Evolutionary conservation across 2,329 filamentous ascomycete species (phyloP), one percentile per base, ranked within the genome.

Genomic region (Cryphonectria nitschkei): DNA sequence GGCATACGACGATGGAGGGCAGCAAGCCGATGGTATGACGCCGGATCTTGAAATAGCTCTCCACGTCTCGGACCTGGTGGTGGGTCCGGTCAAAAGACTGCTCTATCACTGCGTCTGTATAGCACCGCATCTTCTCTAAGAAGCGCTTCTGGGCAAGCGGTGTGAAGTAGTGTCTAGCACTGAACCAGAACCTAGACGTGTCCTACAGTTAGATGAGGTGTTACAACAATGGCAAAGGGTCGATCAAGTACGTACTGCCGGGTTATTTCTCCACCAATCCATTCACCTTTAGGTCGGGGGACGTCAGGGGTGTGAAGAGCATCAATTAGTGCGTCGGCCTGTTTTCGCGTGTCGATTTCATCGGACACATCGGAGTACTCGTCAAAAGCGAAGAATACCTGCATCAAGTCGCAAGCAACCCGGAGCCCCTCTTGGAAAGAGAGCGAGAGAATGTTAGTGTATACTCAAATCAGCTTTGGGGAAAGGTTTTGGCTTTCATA

Each of bases 321-420:
- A 32, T 77, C 74, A 61, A 72, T 73, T n/a, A 75, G 52, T 26
- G 70, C 61, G 13, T 52, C 34, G 1, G 63, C 72, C 32, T 75
- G 68, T 8, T 63, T 11, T 16, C 67, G 43, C 0, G 72, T 69
- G 4, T 75, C 71, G 1, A 61, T 39, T 1, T 68, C 65, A 5
- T 61, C 62, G 0, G 69, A 50, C 7, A 68, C 56, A 69, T 77
- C 76, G 0, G 76, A 74, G 63, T 73, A 67, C 43, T 77, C 75
- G 52, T 77, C 76, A 11, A 75, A 72, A 34, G 76, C 70, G 60
- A 77, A 77, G 68, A 76, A 76, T 16, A 77, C 65, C 63, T 77
- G 74, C 75, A 77, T 76, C 6, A 76, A 52, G 60, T 77, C 75
- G 41, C 74, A 77, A 39, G 29, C 70, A 8, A 68, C 67, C 11